phyloP scores from a whole-genome alignment of 1,284 basidiomycete species.

The Microbotryum intermedium region DNA sequence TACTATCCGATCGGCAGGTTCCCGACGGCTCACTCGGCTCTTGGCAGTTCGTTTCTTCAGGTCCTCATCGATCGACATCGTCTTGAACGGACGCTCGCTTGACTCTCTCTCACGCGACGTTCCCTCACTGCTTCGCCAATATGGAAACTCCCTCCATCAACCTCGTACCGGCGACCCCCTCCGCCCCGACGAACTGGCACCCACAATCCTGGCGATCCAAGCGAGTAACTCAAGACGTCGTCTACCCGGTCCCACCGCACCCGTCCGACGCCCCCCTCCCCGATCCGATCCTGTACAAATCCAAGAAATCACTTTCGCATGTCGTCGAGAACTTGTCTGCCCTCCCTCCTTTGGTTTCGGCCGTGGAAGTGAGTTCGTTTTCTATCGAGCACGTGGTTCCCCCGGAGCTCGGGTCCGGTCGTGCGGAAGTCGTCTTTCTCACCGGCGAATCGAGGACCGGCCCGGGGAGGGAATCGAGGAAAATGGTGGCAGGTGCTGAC shows the following conservation, averaged over 20 bases:
- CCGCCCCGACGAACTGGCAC: conserved; percentile 40
- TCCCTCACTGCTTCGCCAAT: too few relatives aligned
- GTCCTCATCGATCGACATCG: too few relatives aligned
- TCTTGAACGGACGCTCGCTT: too few relatives aligned
- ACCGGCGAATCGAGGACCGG: neutral
- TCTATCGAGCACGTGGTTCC: neutral
- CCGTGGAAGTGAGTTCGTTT: conserved; percentile 61
- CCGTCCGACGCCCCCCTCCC: neutral
- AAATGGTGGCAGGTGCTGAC: neutral
- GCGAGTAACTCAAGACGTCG: conserved; percentile 53
- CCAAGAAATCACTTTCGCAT: conserved; percentile 39
- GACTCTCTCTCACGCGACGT: too few relatives aligned
- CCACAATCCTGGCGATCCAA: conserved; percentile 56
- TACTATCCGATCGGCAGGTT: too few relatives aligned
- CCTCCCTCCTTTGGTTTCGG: conserved; percentile 78
- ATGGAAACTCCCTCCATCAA: too few relatives aligned
- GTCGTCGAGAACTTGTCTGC: conserved; percentile 65
- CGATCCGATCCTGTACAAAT: conserved; percentile 42
- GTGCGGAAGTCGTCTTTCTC: conserved; percentile 2
- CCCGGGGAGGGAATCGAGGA: neutral
- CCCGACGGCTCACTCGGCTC: too few relatives aligned
- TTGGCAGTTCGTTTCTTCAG: too few relatives aligned
- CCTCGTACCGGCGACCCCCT: too few relatives aligned
- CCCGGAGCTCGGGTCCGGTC: too few relatives aligned
- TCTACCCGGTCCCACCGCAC: conserved; percentile 10